Conservation (phyloP, 768 basidiomycete species). For the Xerocomellus chrysenteron region DNA sequence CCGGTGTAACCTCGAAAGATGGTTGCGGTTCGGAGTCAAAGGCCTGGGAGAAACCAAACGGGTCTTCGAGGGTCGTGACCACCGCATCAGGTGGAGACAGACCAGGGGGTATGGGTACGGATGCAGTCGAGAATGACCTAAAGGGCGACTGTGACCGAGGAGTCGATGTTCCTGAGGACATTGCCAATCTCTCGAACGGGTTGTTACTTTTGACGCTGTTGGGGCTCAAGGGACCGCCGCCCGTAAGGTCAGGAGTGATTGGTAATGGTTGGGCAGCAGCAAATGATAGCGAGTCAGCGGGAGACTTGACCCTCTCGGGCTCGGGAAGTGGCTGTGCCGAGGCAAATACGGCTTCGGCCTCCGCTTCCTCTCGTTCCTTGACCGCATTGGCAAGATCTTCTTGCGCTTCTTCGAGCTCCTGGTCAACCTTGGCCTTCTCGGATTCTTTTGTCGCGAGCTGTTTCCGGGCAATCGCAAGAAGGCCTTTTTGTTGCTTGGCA, state of each 20-base stretch:
- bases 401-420: constrained; percentile 68
- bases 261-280: constrained; percentile 77
- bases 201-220: constrained; percentile 74
- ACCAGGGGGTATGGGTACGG: constrained; percentile 38
- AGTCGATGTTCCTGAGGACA: constrained; percentile 40
- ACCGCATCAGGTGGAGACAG: constrained; percentile 5
- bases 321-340: constrained; percentile 13
- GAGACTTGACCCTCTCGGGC: constrained; percentile 38
- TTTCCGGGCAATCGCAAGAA: constrained; percentile 92
- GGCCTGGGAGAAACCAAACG: constrained; percentile 49
- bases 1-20: constrained; percentile 17
- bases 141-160: constrained; percentile 62
- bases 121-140: constrained; percentile 44
- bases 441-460: constrained; percentile 84
- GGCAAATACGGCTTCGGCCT: constrained; percentile 44
- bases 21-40: constrained; percentile 15
- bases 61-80: constrained; percentile 37
- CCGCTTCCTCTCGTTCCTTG: constrained; percentile 55
- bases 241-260: constrained; percentile 59
- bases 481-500: constrained; percentile 93
- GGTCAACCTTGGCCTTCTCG: constrained; percentile 65
- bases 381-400: constrained; percentile 51
- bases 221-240: constrained; percentile 42
- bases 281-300: constrained; percentile 48
- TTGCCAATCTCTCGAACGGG: constrained; percentile 77